Conservation (phyloP, 441 rosid genomes). For the Mallotus japonicus region DNA sequence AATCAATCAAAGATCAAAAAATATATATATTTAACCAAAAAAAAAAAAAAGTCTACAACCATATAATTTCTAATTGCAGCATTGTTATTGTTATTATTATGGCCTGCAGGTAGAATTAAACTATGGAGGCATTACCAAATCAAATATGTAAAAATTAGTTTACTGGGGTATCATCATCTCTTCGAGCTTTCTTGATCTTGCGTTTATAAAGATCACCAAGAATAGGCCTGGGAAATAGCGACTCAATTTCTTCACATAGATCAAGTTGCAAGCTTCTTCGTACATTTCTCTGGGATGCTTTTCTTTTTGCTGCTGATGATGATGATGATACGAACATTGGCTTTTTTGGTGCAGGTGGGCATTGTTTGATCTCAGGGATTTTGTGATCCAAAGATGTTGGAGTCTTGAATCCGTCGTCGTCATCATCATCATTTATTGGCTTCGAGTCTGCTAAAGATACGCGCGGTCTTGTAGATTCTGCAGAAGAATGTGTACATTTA, state of each 20-base stretch:
- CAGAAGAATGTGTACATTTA: neutral
- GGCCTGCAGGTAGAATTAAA: too few relatives aligned
- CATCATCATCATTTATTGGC: conserved; percentile 15
- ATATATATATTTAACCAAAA: too few relatives aligned
- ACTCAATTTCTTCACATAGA: conserved; percentile 50
- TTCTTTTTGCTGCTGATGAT: conserved; percentile 29
- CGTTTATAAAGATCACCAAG: conserved; percentile 33
- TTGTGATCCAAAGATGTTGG: conserved; percentile 60
- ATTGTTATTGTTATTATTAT: neutral
- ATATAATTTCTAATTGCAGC: too few relatives aligned
- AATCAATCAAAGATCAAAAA: too few relatives aligned
- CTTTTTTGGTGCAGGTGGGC: conserved; percentile 76
- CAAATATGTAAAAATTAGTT: neutral
- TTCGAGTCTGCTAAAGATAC: conserved; percentile 13
- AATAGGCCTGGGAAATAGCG: conserved; percentile 34
- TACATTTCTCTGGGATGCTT: conserved; percentile 20
- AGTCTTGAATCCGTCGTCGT: conserved; percentile 60
- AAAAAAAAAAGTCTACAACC: neutral
- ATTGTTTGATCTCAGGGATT: conserved; percentile 45
- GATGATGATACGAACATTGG: conserved; percentile 23
- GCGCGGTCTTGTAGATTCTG: neutral
- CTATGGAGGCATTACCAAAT: conserved; percentile 6
- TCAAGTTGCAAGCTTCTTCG: conserved; percentile 33
- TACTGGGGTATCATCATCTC: conserved; percentile 18
- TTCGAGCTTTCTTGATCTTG: conserved; percentile 60